phyloP scores from a whole-genome alignment of 208 protist species.

The Novymonas esmeraldas region DNA sequence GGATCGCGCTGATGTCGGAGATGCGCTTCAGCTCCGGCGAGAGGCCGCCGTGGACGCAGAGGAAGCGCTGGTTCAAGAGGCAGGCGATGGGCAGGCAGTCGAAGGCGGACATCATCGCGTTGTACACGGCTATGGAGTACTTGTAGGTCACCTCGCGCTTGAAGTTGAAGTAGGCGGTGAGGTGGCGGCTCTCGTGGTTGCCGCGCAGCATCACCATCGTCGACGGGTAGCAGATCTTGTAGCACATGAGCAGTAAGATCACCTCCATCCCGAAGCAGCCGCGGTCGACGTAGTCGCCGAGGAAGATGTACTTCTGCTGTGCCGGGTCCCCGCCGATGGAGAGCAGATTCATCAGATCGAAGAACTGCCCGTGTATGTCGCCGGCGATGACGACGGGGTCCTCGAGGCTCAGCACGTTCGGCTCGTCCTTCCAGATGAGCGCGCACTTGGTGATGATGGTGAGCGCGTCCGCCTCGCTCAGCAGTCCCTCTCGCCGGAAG shows the following conservation, averaged over 20 bases:
- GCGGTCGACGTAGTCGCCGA: conserved; percentile 97
- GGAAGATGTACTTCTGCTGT: conserved; percentile 93
- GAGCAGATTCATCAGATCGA: conserved; percentile 96
- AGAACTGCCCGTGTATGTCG: conserved; percentile 98
- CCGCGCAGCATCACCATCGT: conserved; percentile 95
- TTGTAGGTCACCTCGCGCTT: conserved; percentile 95
- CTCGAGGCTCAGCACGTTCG: conserved; percentile 81
- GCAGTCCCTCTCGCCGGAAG: conserved; percentile 76
- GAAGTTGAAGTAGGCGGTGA: conserved; percentile 98
- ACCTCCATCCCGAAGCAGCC: conserved; percentile 92
- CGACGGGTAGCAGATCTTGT: conserved; percentile 94
- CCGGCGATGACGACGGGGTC: conserved; percentile 88
- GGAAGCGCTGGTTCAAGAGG: conserved; percentile 82
- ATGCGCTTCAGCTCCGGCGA: conserved; percentile 74
- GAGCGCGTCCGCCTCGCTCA: conserved; percentile 74
- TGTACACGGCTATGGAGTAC: conserved; percentile 87
- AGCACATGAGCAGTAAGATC: conserved; percentile 93
- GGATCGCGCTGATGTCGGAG: conserved; percentile 89
- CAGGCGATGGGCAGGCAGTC: conserved; percentile 93
- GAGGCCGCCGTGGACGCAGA: conserved; percentile 95
- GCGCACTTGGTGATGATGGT: conserved; percentile 75
- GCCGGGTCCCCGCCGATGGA: conserved; percentile 91
- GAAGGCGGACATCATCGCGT: conserved; percentile 93
- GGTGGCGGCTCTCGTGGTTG: conserved; percentile 98
- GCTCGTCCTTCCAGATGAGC: conserved; percentile 80